Base-by-base conservation (phyloP, 805 yeast species). In the Teunomyces tritomae region DNA sequence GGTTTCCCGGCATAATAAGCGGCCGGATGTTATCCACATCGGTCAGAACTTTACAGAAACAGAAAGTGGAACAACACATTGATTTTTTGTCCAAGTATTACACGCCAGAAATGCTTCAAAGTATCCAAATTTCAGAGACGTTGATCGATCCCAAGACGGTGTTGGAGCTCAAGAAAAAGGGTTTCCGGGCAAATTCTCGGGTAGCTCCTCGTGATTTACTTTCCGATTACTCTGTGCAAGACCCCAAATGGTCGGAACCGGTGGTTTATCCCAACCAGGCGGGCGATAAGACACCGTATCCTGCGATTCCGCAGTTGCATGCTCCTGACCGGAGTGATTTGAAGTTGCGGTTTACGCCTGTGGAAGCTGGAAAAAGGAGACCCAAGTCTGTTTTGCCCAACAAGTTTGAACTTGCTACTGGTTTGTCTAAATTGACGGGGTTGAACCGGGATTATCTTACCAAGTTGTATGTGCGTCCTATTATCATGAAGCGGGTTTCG, bases 121-220 rank as follows among this genome's bases (percentile, higher is more conserved):
- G 95, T 45, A 89, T 94, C 55, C 74, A 86, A 56, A 76, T 85
- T 39, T 88, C 97, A 0, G 97, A 92, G 69, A 73, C 85, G 4
- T 76, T 80, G 14, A 82, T 90, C 44, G 73, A 81, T 8, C 92
- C 96, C 14, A 72, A 79, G 43, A 79, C 84, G 52, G 80, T 82
- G 70, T 62, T 70, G 49, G 62, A 65, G 17, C 54, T 71, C 50
- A 56, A 62, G 49, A 64, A 63, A 47, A 57, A 56, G 39, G 76
- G 74, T 10, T 57, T 55, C 30, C 54, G 57, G 29, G 64, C 61
- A 1, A 56, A 54, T 28, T 67, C 74, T 14, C 76, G 73, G 53
- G 88, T 88, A 63, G 84, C 89, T 0, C 94, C 96, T 8, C 43
- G 53, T 5, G 77, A 80, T 40, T 80, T 81, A 55, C 65, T 77